These are phyloP conservation scores for Phialemonium atrogriseum DNA, from an alignment of 2,329 filamentous ascomycete species.

Conservation along the genomic window DNA sequence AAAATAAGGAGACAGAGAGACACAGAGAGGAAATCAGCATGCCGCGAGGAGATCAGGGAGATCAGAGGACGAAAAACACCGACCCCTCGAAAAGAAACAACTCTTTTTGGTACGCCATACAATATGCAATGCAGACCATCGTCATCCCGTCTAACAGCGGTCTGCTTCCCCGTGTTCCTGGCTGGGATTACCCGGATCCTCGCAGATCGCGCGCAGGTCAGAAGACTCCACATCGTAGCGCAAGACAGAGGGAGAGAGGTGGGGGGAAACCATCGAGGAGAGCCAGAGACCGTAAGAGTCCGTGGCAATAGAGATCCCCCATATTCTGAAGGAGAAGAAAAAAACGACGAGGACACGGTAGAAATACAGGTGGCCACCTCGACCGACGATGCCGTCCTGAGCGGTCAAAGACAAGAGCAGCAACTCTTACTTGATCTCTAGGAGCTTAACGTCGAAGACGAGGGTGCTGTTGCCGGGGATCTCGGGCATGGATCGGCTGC, in stretches of 20 bases:
- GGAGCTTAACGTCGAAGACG: slow-evolving; percentile 83
- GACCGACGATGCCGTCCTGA: not conserved
- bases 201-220: slow-evolving; percentile 35
- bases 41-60: no score
- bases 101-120: slow-evolving; percentile 35
- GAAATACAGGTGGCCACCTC: not conserved
- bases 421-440: slow-evolving; percentile 66
- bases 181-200: slow-evolving; percentile 25
- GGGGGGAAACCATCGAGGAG: not conserved
- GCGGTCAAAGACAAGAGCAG: not conserved
- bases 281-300: not conserved
- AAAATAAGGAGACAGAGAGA: no score
- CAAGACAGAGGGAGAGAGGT: slow-evolving; percentile 4
- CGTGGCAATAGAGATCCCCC: not conserved
- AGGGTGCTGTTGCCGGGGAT: slow-evolving; percentile 90
- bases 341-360: not conserved
- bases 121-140: slow-evolving; percentile 43
- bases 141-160: slow-evolving; percentile 36
- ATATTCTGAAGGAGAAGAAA: not conserved
- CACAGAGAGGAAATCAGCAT: no score
- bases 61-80: slow-evolving; percentile 16
- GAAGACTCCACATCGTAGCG: slow-evolving; percentile 31
- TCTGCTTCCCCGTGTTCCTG: slow-evolving; percentile 24
- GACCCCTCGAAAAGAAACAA: slow-evolving; percentile 11
- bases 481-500: slow-evolving; percentile 70